Percentiles rank a stretch among this genome's conserved stretches.
These are phyloP conservation scores for Mucuna pruriens DNA, from an alignment of 306 rosid genomes.

Conservation along the genomic window DNA sequence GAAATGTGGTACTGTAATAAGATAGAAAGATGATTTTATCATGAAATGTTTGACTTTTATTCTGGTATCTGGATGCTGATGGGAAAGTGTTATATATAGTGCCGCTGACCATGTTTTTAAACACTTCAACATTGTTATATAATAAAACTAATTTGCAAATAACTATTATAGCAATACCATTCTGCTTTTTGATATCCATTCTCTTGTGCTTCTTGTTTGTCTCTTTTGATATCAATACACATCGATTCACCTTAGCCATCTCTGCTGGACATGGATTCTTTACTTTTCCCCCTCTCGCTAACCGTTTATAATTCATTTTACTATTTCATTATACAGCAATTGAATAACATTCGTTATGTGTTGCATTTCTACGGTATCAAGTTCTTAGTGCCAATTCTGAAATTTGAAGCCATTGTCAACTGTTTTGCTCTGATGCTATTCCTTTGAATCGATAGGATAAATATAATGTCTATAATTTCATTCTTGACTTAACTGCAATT, in stretches of 20 bases:
- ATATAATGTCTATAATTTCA: neutral
- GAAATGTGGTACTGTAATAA: constrained; percentile 2
- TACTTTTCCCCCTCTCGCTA: neutral
- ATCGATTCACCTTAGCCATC: neutral
- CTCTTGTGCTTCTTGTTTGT: too few relatives aligned
- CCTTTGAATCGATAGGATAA: neutral
- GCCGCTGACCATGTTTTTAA: too few relatives aligned
- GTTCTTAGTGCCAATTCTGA: neutral
- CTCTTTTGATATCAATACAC: too few relatives aligned
- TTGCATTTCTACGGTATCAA: neutral
- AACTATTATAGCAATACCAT: too few relatives aligned
- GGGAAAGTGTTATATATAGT: too few relatives aligned
- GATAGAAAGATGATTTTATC: neutral
- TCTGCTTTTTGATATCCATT: too few relatives aligned
- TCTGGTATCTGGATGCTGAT: constrained; percentile 13
- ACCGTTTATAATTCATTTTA: neutral
- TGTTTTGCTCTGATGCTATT: neutral
- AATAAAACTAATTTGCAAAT: too few relatives aligned
- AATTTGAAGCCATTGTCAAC: neutral
- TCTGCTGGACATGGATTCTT: neutral
- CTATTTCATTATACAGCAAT: neutral
- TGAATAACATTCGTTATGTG: neutral
- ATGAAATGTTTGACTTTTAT: neutral
- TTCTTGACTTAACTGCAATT: neutral
- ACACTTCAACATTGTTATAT: too few relatives aligned